Conservation (phyloP, 176 grass and related monocot species). For the Phragmites australis region DNA sequence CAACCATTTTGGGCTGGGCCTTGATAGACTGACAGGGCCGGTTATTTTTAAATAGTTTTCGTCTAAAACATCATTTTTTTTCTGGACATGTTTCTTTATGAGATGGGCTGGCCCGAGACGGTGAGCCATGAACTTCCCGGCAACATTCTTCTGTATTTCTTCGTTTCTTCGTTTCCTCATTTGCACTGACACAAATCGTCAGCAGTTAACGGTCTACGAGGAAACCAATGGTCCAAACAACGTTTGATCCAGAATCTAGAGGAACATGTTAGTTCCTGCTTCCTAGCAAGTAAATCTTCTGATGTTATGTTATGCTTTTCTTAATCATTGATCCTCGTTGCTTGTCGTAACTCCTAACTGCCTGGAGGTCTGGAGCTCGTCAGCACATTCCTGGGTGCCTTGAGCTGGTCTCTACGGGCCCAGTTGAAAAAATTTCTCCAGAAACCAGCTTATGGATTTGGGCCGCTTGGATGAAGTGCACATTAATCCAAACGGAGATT, state of each 20-base stretch:
- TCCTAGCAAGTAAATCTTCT: not conserved
- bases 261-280: too few species aligned
- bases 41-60: not conserved
- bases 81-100: too few species aligned
- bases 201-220: not conserved
- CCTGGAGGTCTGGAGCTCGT: not conserved
- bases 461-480: not conserved
- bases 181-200: not conserved
- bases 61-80: too few species aligned
- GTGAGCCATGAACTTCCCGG: too few species aligned
- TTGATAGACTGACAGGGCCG: too few species aligned
- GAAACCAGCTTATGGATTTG: not conserved
- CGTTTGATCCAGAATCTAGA: not conserved
- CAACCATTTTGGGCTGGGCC: not conserved
- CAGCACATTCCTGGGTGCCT: not conserved
- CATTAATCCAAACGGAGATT: too few species aligned
- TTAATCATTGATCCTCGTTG: not conserved
- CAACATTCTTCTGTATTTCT: not conserved
- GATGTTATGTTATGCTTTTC: not conserved
- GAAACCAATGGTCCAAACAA: not conserved
- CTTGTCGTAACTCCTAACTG: not conserved
- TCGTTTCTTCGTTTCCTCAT: not conserved
- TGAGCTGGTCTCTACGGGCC: not conserved
- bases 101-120: too few species aligned
- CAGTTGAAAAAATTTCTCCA: not conserved